Evolutionary conservation across 345 rosid species (phyloP), one percentile per base, ranked within the genome.

Genomic region (Citrus trifoliata): DNA sequence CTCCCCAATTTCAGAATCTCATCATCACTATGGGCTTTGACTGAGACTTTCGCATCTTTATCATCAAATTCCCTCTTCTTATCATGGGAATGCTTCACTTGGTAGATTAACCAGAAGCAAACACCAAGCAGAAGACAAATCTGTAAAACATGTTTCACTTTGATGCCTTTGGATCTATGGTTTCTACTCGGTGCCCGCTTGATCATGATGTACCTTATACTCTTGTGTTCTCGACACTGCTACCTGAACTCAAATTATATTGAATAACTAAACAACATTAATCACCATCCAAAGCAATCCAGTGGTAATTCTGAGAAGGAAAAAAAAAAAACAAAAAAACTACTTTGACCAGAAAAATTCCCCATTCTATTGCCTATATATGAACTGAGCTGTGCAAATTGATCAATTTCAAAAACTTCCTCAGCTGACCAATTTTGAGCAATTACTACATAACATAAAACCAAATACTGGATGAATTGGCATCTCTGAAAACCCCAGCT

Each of bases 41-140:
- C 79, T 0, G 86, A 82, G 56, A 77, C 38, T 79, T 86, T 85
- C 13, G 82, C 63, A 67, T 89, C 93, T 27, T 85, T 89, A 83
- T 86, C 93, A 40, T 88, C 87, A 37, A 89, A 78, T 64, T 93
- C 98, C 84, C 88, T 88, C 81, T 91, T 96, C 89, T 90, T 96
- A 73, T 92, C 98, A 81, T 90, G 93, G 59, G 98, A 93, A 67
- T 80, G 89, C 92, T 96, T 93, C n/a, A 92, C 95, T 86, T 94
- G 97, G 79, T 91, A 93, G 79, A 94, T 84, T 82, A 93, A 79
- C 98, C 97, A 94, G 55, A 96, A 87, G 80, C 97, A 93, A 62
- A 93, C 88, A 70, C 93, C 93, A 70, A 95, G 87, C 79, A 93
- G 78, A 78, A 95, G 84, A 70, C 91, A 86, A 70, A 95, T 90